phyloP scores from a whole-genome alignment of 2,329 filamentous ascomycete genomes.

The Trichoderma guizhouense region DNA sequence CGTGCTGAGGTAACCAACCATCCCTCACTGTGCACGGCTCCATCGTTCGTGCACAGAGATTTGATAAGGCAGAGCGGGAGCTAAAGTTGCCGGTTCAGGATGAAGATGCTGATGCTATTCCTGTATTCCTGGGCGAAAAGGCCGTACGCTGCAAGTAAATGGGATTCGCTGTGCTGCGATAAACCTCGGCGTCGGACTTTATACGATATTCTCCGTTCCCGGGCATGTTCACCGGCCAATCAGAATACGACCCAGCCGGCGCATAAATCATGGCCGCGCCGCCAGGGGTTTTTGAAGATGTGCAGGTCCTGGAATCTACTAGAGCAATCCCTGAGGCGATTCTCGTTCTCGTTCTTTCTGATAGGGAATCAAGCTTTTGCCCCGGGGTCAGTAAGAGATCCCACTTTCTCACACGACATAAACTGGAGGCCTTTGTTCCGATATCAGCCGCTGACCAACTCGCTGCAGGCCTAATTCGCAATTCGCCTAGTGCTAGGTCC shows the following conservation, averaged over 20 bases:
- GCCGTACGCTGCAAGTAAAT: not conserved
- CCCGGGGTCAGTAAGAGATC: not conserved
- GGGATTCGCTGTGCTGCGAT: not conserved
- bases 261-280: conserved; percentile 11
- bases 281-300: not conserved
- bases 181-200: conserved; percentile 8
- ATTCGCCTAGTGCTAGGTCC: not conserved
- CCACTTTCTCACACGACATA: not conserved
- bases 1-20: not conserved
- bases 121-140: not conserved
- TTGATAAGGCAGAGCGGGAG: not conserved
- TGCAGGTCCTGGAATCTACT: not conserved
- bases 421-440: not conserved
- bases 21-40: not conserved
- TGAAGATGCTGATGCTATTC: not conserved
- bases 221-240: not conserved
- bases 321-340: not conserved
- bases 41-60: not conserved
- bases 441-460: not conserved
- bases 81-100: not conserved
- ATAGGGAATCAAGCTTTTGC: not conserved
- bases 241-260: not conserved
- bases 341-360: not conserved
- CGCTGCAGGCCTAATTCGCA: not conserved
- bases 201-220: not conserved